Conservation (phyloP, 1,284 basidiomycete species). For the Austroboletus novae-zelandiae region DNA sequence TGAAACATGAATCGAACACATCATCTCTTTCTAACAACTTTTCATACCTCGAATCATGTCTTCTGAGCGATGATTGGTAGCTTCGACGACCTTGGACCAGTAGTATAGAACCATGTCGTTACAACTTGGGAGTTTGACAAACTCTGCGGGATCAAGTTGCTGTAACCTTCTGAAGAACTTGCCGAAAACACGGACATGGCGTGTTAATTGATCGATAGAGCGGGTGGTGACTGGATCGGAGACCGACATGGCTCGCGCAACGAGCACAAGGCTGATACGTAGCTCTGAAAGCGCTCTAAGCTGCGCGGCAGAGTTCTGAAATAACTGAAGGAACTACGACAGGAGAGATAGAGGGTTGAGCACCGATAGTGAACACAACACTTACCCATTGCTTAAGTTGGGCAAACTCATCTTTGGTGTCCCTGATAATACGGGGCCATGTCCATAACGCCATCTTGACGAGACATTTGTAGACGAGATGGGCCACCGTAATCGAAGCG, state of each 20-base stretch:
- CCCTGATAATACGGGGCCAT: constrained; percentile 56
- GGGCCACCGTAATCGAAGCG: constrained; percentile 59
- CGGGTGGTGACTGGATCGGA: constrained; percentile 33
- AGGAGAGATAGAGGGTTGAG: constrained; percentile 3
- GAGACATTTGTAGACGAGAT: constrained; percentile 69
- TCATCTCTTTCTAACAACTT: not conserved
- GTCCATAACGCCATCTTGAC: constrained; percentile 65
- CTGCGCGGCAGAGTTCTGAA: constrained; percentile 55
- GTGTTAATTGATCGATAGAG: constrained; percentile 56
- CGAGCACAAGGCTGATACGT: constrained; percentile 40
- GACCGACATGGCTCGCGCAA: constrained; percentile 27
- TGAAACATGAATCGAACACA: not conserved
- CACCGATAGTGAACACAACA: constrained; percentile 6
- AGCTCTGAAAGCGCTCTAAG: constrained; percentile 53
- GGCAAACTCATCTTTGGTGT: constrained; percentile 40
- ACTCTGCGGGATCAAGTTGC: constrained; percentile 54
- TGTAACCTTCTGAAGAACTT: constrained; percentile 77
- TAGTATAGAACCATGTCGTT: constrained; percentile 70
- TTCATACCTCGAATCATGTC: constrained; percentile 55
- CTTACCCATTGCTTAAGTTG: constrained; percentile 56
- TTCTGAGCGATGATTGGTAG: constrained; percentile 48
- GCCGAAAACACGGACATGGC: constrained; percentile 67
- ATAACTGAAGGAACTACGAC: constrained; percentile 55
- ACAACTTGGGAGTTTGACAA: constrained; percentile 62
- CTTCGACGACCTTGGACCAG: constrained; percentile 73